These are phyloP conservation scores for Cyclospora cayetanensis DNA, from an alignment of 169 alveolate species.

Conservation along the genomic window DNA sequence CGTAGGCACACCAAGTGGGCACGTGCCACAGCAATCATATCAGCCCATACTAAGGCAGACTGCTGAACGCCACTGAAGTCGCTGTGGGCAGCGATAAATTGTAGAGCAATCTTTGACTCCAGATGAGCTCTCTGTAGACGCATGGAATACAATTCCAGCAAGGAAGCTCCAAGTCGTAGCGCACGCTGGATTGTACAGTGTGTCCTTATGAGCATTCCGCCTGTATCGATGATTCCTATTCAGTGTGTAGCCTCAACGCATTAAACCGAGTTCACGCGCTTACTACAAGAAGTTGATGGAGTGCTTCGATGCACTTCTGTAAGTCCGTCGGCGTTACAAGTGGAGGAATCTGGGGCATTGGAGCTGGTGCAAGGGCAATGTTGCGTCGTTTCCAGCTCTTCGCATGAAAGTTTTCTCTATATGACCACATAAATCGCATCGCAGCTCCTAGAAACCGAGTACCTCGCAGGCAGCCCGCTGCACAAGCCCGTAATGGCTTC, in stretches of 20 bases:
- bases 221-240: not conserved
- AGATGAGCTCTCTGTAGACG: conserved; percentile 30
- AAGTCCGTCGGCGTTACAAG: conserved; percentile 57
- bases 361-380: not conserved
- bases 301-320: conserved; percentile 45
- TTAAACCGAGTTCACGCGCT: not conserved
- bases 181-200: not conserved
- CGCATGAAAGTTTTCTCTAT: not conserved
- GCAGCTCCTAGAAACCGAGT: conserved; percentile 49
- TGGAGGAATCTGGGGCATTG: not conserved
- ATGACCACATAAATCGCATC: conserved; percentile 46
- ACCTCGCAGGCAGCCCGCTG: conserved; percentile 34
- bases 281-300: conserved; percentile 44
- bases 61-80: not conserved
- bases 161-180: not conserved
- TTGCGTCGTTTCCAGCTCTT: conserved; percentile 48
- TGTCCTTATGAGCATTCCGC: not conserved
- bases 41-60: conserved; percentile 67
- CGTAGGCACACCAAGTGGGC: conserved; percentile 49
- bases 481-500: conserved; percentile 42
- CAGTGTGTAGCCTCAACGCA: not conserved
- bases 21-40: conserved; percentile 40
- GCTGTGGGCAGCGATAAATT: conserved; percentile 8
- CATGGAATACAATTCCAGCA: not conserved
- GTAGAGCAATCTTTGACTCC: conserved; percentile 23